Evolutionary conservation across 2,329 filamentous ascomycete species (phyloP), one percentile per base, ranked within the genome.

Genomic region (Tolypocladium endophyticum): DNA sequence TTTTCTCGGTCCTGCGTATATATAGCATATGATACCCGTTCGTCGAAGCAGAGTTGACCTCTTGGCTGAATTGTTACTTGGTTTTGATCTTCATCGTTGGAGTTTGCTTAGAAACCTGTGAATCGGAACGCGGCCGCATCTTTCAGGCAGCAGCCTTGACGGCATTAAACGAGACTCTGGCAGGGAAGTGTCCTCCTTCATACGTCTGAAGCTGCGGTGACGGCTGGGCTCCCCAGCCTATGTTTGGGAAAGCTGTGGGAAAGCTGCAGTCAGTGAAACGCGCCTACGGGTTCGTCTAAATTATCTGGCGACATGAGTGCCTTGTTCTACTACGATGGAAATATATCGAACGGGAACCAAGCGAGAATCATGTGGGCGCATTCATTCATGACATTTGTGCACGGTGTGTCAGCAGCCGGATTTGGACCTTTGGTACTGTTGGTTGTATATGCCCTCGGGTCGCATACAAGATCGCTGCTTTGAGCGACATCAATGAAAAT

Each of bases 11-110:
- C 43, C 60, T 59, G 36, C 60, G 61, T 59, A 64, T 58, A 61
- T 64, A 61, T 59, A 62, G 63, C 60, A 65, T 62, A 63, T 64
- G 64, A 67, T 66, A 66, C 63, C 65, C 63, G 61, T 56, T 54
- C 55, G 55, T 57, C 28, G 52, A 39, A 59, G 36, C 35, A n/a
- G 55, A 57, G 38, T 36, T 30, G 52, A 35, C 5, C 39, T 28
- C 36, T 45, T 14, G 50, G 47, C 50, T 55, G 28, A 38, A 45
- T 23, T 33, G 14, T 38, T 56, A 56, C 16, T 54, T 54, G 53
- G 41, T 30, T 56, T 54, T 39, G 53, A 52, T 52, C 33, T 57
- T 59, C 57, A 25, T 47, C 23, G 38, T 56, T 58, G 38, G 39
- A 36, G 39, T 41, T 56, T 54, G 30, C 50, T 33, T 54, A 33